Conservation (phyloP, 148 eudicot species). For the Linanthus parryae region DNA sequence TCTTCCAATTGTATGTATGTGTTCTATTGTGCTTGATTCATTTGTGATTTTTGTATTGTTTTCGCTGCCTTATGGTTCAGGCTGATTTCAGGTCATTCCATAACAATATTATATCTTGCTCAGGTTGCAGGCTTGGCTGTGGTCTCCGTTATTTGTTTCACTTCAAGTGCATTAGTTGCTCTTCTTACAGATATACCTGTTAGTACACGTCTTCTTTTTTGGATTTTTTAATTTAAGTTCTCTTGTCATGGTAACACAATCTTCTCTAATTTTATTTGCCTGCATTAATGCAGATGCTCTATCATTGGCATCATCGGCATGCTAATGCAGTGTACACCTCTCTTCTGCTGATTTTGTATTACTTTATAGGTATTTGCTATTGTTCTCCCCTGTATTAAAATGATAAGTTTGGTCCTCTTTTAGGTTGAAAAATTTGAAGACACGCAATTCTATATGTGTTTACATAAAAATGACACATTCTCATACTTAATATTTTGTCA, state of each 20-base stretch:
- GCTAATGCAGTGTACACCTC: conserved; percentile 30
- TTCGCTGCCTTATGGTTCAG: neutral
- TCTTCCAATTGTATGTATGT: neutral
- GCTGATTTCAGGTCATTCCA: neutral
- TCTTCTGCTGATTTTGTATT: conserved; percentile 59
- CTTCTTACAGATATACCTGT: conserved; percentile 75
- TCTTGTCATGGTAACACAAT: conserved; percentile 9
- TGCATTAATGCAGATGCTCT: conserved; percentile 54
- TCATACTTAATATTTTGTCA: too few relatives aligned
- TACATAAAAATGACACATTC: too few relatives aligned
- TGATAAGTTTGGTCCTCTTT: too few relatives aligned
- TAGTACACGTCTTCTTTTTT: conserved; percentile 21
- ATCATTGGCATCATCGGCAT: conserved; percentile 48
- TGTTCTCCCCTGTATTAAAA: too few relatives aligned
- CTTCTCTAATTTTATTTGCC: neutral
- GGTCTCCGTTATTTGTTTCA: conserved; percentile 70
- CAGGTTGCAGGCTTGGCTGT: conserved; percentile 90
- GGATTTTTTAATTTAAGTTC: conserved; percentile 3
- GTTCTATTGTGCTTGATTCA: neutral
- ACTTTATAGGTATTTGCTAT: conserved; percentile 87
- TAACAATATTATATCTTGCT: conserved; percentile 11
- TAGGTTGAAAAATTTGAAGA: too few relatives aligned
- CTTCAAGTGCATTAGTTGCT: conserved; percentile 70
- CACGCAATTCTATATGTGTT: too few relatives aligned
- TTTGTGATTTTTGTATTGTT: neutral